Evolutionary conservation across 306 rosid genomes (phyloP).

Genomic region (Pterocarpus santalinus): DNA sequence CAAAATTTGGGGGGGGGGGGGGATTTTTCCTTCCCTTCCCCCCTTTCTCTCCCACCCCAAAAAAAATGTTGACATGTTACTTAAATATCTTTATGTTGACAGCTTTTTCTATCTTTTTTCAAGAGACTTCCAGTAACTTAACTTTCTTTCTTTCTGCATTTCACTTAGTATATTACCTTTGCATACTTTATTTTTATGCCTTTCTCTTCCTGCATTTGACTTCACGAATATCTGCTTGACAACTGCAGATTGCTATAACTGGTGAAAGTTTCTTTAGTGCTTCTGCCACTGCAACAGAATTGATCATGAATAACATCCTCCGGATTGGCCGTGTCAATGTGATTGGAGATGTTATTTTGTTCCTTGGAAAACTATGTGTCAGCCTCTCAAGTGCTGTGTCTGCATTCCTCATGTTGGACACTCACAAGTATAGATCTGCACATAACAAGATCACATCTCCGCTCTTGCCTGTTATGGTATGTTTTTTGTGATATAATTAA

Average conservation of each 20-base stretch:
- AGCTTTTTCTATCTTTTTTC: too few species aligned
- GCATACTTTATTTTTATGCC: neutral
- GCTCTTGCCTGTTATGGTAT: slow-evolving; percentile 90
- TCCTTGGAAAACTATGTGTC: slow-evolving; percentile 94
- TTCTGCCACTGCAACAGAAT: slow-evolving; percentile 83
- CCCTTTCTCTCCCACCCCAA: too few species aligned
- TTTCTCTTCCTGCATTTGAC: slow-evolving; percentile 27
- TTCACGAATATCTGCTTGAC: slow-evolving; percentile 25
- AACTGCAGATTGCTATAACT: slow-evolving; percentile 85
- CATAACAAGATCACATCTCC: slow-evolving; percentile 99
- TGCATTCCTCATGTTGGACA: slow-evolving; percentile 93
- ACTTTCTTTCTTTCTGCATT: neutral
- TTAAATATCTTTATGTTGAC: too few species aligned
- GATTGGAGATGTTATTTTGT: slow-evolving; percentile 92
- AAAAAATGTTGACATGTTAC: too few species aligned
- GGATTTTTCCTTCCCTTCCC: neutral
- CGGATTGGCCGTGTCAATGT: slow-evolving; percentile 93
- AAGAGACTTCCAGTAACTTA: too few species aligned
- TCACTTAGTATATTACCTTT: slow-evolving; percentile 18
- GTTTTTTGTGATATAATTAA: slow-evolving; percentile 46
- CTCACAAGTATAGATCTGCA: slow-evolving; percentile 74
- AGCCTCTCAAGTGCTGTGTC: slow-evolving; percentile 86
- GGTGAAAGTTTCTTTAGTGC: slow-evolving; percentile 92
- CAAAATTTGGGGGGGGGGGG: neutral
- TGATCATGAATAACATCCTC: slow-evolving; percentile 86